These are phyloP conservation scores for Aspergillus sparsus DNA, from an alignment of 495 filamentous ascomycete species.

Conservation along the genomic window DNA sequence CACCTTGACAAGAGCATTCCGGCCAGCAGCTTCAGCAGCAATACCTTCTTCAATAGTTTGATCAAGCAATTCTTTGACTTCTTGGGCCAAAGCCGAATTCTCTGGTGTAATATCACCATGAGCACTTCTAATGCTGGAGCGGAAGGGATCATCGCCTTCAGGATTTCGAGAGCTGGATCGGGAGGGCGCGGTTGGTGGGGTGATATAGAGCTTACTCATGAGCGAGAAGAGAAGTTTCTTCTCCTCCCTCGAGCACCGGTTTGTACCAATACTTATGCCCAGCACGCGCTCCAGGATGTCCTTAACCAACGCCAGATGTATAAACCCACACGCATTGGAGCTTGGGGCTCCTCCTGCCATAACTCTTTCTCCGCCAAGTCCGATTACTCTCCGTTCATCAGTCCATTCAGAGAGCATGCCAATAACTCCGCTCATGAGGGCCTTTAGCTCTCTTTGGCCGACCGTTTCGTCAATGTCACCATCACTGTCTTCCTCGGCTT, in stretches of 20 bases:
- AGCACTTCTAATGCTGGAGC: slow-evolving; percentile 40
- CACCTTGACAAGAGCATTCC: slow-evolving; percentile 78
- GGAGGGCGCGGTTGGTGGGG: slow-evolving; percentile 48
- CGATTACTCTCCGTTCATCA: slow-evolving; percentile 83
- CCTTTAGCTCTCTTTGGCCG: slow-evolving; percentile 80
- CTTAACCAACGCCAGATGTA: slow-evolving; percentile 40
- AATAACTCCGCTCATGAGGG: slow-evolving; percentile 69
- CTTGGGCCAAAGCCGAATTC: slow-evolving; percentile 38
- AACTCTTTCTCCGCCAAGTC: slow-evolving; percentile 59
- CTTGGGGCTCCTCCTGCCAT: slow-evolving; percentile 56
- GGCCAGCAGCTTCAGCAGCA: slow-evolving; percentile 66
- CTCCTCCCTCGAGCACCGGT: slow-evolving; percentile 68
- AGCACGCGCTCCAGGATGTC: slow-evolving; percentile 41
- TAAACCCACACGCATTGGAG: slow-evolving; percentile 55
- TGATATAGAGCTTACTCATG: slow-evolving; percentile 80
- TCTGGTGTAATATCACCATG: slow-evolving; percentile 40
- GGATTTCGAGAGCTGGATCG: slow-evolving; percentile 43
- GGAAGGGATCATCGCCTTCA: slow-evolving; percentile 43
- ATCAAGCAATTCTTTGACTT: slow-evolving; percentile 56
- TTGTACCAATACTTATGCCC: slow-evolving; percentile 35
- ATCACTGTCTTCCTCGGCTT: slow-evolving; percentile 55
- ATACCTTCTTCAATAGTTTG: slow-evolving; percentile 70
- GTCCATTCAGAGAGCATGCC: slow-evolving; percentile 94
- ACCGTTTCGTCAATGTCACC: slow-evolving; percentile 64
- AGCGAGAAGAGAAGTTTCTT: slow-evolving; percentile 77